Evolutionary conservation across 331 rosid genomes (phyloP), one percentile per base, ranked within the genome.

Genomic region (Rhamnella rubrinervis): DNA sequence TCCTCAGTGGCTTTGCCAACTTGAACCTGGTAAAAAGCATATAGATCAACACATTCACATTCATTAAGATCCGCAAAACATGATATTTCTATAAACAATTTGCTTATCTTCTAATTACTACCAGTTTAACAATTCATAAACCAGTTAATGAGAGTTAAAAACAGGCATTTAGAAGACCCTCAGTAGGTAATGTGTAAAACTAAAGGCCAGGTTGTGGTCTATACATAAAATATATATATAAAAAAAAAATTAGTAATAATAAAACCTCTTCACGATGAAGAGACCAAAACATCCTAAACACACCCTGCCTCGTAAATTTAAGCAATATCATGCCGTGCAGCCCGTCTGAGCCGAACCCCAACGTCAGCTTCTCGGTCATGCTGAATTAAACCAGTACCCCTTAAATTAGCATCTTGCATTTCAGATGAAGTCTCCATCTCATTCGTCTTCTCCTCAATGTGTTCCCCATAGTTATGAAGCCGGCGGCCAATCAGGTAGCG

Each of bases 401-500:
- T 57, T 31, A 77, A 58, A 58, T 74, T 65, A 26, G 61, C 7
- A 51, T n/a, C 62, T 31, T 64, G 67, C 51, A 46, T 58, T 67
- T 78, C 85, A 0, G 60, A 41, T 21, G 67, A 41, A 20, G 52
- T 59, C 59, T 49, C 78, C 6, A 16, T 74, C 46, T 73, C 77
- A 2, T 11, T 68, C 52, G 67, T 77, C 79, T 67, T 86, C 73
- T 59, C 76, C 52, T 38, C 67, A 7, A 21, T 76, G 60, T 66
- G 74, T 71, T 91, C 99, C 23, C 99, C 99, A 1, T 17, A 95
- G 84, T 95, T 95, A 78, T 91, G 99, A 85, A 95, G 86, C 79
- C 93, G 82, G 39, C 99, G 91, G 49, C 99, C 97, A 47, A 95
- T 78, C 55, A 91, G 85, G 78, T 95, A 95, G 37, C 97, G 97